Percentiles rank a stretch among this genome's conserved stretches.
Evolutionary conservation across 129 eudicot species (phyloP).

Genomic region (Rutidosis leptorrhynchoides): DNA sequence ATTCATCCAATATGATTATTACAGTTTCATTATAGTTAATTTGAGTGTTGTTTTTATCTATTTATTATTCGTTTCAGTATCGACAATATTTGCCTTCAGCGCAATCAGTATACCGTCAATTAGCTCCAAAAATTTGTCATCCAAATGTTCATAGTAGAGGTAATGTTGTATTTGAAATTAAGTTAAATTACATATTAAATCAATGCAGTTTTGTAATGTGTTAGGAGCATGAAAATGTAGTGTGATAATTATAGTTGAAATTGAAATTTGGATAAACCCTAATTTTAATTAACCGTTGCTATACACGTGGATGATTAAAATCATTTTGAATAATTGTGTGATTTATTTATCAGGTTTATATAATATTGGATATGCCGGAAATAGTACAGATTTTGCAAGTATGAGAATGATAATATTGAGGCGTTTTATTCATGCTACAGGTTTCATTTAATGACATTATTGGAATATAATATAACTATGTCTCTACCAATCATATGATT

Average conservation of each 20-base stretch:
- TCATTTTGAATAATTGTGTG: conserved; percentile 16
- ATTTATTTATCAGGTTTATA: conserved; percentile 37
- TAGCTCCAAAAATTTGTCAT: conserved; percentile 20
- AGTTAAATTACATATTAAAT: too few relatives aligned
- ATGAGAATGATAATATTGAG: conserved; percentile 30
- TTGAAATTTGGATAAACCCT: conserved; percentile 17
- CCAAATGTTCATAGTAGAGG: conserved; percentile 26
- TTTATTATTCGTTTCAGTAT: conserved; percentile 21
- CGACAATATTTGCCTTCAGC: conserved; percentile 29
- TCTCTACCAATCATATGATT: background rate
- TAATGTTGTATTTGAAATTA: conserved; percentile 8
- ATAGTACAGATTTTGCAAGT: conserved; percentile 35
- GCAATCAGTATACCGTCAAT: conserved; percentile 25
- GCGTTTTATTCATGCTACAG: conserved; percentile 86
- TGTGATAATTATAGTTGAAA: background rate
- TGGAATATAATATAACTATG: background rate
- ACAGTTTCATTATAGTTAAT: background rate
- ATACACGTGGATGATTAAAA: conserved; percentile 1
- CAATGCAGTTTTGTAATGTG: background rate
- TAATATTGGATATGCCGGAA: conserved; percentile 30
- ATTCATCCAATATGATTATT: background rate
- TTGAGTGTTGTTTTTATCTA: conserved; percentile 3
- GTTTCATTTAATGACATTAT: conserved; percentile 33
- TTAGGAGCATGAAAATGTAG: conserved; percentile 4
- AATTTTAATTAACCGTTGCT: background rate